Conservation (phyloP, 2,329 filamentous ascomycete genomes). For the Alternaria gansuensis region DNA sequence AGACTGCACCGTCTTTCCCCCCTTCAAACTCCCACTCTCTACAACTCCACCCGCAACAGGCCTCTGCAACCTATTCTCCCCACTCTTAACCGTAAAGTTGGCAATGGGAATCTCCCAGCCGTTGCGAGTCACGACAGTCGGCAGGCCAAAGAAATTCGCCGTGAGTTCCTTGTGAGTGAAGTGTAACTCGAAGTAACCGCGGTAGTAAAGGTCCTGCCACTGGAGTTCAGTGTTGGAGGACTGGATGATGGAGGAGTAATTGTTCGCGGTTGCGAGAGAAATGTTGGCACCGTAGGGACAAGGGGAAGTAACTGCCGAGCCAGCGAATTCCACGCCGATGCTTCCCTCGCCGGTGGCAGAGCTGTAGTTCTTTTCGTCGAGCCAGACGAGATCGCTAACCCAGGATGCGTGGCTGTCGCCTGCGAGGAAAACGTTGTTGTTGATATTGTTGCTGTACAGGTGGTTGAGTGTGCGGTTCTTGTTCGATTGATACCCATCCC, state of each 20-base stretch:
- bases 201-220: constrained; percentile 78
- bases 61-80: constrained; percentile 66
- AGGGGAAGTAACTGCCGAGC: constrained; percentile 70
- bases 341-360: constrained; percentile 51
- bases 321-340: constrained; percentile 65
- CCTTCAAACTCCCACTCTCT: constrained; percentile 66
- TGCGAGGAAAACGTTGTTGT: constrained; percentile 76
- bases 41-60: constrained; percentile 61
- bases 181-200: constrained; percentile 74
- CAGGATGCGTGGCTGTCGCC: constrained; percentile 76
- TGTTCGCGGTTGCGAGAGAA: constrained; percentile 62
- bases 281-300: constrained; percentile 69
- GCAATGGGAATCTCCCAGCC: constrained; percentile 71
- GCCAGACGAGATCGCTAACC: constrained; percentile 58
- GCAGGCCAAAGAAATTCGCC: constrained; percentile 72
- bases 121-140: constrained; percentile 67
- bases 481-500: constrained; percentile 74
- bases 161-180: constrained; percentile 63
- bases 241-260: constrained; percentile 44
- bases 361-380: constrained; percentile 55
- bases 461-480: constrained; percentile 74
- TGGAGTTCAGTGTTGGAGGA: constrained; percentile 70
- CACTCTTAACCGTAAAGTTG: constrained; percentile 72
- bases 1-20: constrained; percentile 50
- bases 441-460: constrained; percentile 72